Percentiles rank a stretch among this genome's conserved stretches.
Evolutionary conservation across 1,284 basidiomycete species (phyloP).

Genomic region (Phylloboletellus chloephorus): DNA sequence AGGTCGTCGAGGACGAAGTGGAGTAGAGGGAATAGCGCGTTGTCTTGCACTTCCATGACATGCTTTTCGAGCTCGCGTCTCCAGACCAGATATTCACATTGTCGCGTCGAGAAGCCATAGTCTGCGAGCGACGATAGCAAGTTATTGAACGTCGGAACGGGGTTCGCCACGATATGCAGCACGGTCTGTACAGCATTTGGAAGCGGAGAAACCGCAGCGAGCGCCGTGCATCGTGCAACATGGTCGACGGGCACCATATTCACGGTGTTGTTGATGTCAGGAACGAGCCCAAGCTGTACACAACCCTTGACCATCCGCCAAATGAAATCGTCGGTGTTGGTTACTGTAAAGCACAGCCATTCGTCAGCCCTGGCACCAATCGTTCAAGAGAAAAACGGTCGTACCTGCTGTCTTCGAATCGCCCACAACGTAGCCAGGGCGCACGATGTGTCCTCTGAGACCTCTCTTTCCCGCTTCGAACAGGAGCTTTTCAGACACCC

Average conservation of each 20-base stretch:
- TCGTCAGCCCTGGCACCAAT: constrained; percentile 13
- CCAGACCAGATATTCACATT: constrained; percentile 91
- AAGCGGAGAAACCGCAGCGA: constrained; percentile 61
- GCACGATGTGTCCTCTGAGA: constrained; percentile 81
- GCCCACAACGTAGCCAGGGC: constrained; percentile 96
- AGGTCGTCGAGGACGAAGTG: constrained; percentile 98
- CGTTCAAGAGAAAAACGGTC: constrained; percentile 25
- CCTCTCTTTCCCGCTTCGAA: constrained; percentile 89
- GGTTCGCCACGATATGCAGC: constrained; percentile 84
- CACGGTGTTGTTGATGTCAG: constrained; percentile 97
- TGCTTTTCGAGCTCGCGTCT: constrained; percentile 90
- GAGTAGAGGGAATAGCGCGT: constrained; percentile 94
- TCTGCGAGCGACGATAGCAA: constrained; percentile 71
- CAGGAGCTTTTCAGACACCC: constrained; percentile 94
- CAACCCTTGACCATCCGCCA: constrained; percentile 99
- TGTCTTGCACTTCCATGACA: constrained; percentile 90
- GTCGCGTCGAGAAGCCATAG: constrained; percentile 79
- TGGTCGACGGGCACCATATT: constrained; percentile 99
- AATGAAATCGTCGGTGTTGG: constrained; percentile 99
- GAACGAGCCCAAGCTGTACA: constrained; percentile 90
- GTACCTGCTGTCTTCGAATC: constrained; percentile 81
- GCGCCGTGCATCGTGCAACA: constrained; percentile 79
- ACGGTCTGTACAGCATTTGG: constrained; percentile 58
- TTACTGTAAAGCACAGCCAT: constrained; percentile 59
- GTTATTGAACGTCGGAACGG: constrained; percentile 86